A percentile compares a stretch with the other conserved stretches of the same genome.
phyloP scores from a whole-genome alignment of 2,329 filamentous ascomycete species.

The Westerdykella sp. region DNA sequence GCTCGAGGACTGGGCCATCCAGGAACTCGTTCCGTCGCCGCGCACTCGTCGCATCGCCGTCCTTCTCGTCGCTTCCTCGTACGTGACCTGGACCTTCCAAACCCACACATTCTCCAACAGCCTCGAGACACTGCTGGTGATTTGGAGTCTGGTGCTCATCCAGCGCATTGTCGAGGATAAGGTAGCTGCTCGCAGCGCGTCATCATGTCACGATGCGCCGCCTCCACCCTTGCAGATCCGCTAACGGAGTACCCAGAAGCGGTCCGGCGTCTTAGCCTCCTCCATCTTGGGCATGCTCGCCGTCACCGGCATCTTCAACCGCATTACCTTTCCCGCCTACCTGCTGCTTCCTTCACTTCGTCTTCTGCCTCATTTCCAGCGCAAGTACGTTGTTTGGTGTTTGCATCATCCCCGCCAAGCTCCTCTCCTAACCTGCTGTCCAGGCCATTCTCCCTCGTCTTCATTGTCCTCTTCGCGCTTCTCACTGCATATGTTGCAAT shows the following conservation, averaged over 20 bases:
- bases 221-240: constrained; percentile 14
- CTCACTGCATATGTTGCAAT: constrained; percentile 68
- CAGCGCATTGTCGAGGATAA: constrained; percentile 74
- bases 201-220: constrained; percentile 20
- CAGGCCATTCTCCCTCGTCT: constrained; percentile 55
- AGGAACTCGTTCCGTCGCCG: constrained; percentile 77
- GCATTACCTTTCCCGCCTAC: constrained; percentile 95
- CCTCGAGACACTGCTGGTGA: constrained; percentile 84
- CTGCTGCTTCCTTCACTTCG: constrained; percentile 75
- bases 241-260: constrained; percentile 51
- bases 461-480: constrained; percentile 59
- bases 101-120: constrained; percentile 98
- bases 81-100: constrained; percentile 98
- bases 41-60: constrained; percentile 66
- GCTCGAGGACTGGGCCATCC: constrained; percentile 92
- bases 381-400: constrained; percentile 54
- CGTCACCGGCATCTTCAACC: constrained; percentile 87
- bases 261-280: constrained; percentile 69
- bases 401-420: background rate
- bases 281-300: constrained; percentile 71
- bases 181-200: constrained; percentile 46
- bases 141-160: constrained; percentile 90
- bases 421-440: constrained; percentile 5
- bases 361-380: constrained; percentile 76
- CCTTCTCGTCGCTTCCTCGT: constrained; percentile 85